These are phyloP conservation scores for Penicillium capsulatum DNA, from an alignment of 2,329 filamentous ascomycete genomes.

Conservation along the genomic window DNA sequence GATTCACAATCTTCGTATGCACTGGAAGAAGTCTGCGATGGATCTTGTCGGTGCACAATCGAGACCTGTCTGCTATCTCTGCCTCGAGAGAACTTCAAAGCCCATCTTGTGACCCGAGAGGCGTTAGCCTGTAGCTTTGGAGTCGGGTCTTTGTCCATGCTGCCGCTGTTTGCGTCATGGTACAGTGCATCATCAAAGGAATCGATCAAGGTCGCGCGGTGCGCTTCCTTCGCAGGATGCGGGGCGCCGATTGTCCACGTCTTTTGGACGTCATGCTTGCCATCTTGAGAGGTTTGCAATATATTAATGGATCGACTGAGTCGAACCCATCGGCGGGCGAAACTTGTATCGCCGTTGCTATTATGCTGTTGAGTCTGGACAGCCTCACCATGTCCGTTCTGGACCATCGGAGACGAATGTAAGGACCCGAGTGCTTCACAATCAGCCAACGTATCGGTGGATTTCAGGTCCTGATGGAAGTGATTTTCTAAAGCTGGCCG, in stretches of 20 bases:
- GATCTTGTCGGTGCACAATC: constrained; percentile 6
- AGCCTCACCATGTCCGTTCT: constrained; percentile 2
- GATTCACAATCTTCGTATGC: constrained; percentile 12
- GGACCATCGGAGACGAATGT: too few relatives aligned
- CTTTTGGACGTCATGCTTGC: neutral
- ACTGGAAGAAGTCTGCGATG: constrained; percentile 9
- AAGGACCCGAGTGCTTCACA: neutral
- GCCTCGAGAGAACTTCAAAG: constrained; percentile 11
- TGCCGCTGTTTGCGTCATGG: constrained; percentile 2
- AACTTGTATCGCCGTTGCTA: neutral
- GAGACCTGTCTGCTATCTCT: constrained; percentile 10
- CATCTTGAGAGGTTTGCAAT: neutral
- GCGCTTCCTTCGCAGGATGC: neutral
- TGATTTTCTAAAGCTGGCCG: constrained; percentile 3
- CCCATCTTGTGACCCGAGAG: constrained; percentile 13
- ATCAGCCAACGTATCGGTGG: neutral
- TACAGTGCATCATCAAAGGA: constrained; percentile 6
- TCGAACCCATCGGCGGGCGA: constrained; percentile 1
- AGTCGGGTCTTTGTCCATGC: constrained; percentile 5
- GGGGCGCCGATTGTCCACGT: neutral
- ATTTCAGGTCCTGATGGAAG: constrained; percentile 3
- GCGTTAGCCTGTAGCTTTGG: constrained; percentile 6
- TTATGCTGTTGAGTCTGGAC: constrained; percentile 4
- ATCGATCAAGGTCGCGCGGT: neutral
- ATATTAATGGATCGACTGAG: constrained; percentile 6